Percentiles rank a stretch among this genome's conserved stretches.
Evolutionary conservation across 2,329 filamentous ascomycete species (phyloP).

Genomic region (Calonectria pseudoturangicola): DNA sequence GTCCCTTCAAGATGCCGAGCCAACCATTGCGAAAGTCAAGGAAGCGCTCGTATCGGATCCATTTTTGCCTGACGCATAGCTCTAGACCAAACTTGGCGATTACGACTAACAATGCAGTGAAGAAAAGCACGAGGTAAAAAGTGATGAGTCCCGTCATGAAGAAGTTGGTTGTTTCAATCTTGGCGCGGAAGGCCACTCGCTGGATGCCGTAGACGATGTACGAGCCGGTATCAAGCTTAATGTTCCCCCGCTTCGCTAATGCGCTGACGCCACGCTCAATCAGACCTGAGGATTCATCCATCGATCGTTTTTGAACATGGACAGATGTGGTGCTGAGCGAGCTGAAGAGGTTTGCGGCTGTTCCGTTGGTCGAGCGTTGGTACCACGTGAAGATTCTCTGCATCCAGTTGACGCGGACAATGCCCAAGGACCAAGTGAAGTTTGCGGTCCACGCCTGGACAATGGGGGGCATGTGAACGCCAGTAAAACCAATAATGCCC

Average conservation of each 20-base stretch:
- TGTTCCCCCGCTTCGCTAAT: constrained; percentile 70
- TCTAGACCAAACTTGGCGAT: constrained; percentile 89
- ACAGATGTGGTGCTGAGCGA: constrained; percentile 85
- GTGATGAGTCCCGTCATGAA: constrained; percentile 94
- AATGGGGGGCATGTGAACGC: constrained; percentile 88
- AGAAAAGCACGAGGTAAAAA: constrained; percentile 87
- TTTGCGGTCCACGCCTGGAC: constrained; percentile 96
- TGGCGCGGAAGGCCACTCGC: constrained; percentile 90
- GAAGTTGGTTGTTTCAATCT: constrained; percentile 92
- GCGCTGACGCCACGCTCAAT: not conserved
- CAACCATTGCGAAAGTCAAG: constrained; percentile 95
- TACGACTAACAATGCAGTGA: constrained; percentile 83
- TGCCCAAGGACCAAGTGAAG: constrained; percentile 98
- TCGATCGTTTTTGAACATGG: constrained; percentile 82
- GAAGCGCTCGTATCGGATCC: constrained; percentile 90
- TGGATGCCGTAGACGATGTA: constrained; percentile 87
- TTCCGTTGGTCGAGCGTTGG: constrained; percentile 92
- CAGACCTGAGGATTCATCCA: constrained; percentile 62
- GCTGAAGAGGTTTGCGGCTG: constrained; percentile 85
- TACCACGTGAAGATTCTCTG: constrained; percentile 96
- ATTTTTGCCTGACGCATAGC: constrained; percentile 80
- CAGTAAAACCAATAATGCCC: constrained; percentile 90
- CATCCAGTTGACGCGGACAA: constrained; percentile 89
- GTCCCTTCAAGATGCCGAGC: constrained; percentile 93
- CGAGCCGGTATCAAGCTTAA: constrained; percentile 71